A percentile compares a stretch with the other conserved stretches of the same genome.
Evolutionary conservation across 805 yeast genomes (phyloP).

Genomic region (Metschnikowia dekortorum): DNA sequence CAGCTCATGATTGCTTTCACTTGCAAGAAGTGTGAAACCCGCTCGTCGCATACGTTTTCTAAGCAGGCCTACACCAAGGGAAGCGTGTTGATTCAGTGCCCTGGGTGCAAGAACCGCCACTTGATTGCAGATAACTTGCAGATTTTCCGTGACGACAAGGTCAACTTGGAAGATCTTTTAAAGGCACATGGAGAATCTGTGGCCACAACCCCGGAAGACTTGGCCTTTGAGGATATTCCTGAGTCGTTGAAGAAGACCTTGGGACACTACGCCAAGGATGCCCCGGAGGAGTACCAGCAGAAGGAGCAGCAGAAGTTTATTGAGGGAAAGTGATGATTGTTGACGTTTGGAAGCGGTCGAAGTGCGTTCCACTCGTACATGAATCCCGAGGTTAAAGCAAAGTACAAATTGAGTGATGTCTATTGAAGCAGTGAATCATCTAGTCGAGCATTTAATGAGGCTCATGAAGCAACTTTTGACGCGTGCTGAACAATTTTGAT

Average conservation of each 20-base stretch:
- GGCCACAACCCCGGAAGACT: conserved; percentile 58
- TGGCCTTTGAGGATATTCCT: conserved; percentile 67
- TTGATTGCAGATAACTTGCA: conserved; percentile 72
- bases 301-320: conserved; percentile 7
- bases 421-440: too few species aligned
- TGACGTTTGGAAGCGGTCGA: not conserved
- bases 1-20: conserved; percentile 86
- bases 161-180: conserved; percentile 78
- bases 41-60: conserved; percentile 87
- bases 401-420: too few species aligned
- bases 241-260: conserved; percentile 46
- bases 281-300: conserved; percentile 43
- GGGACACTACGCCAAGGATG: conserved; percentile 68
- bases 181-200: conserved; percentile 72
- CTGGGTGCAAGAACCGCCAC: conserved; percentile 84
- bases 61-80: conserved; percentile 89
- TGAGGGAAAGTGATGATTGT: not conserved
- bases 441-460: too few species aligned
- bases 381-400: too few species aligned
- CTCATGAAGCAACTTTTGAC: too few species aligned
- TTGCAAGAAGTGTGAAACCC: conserved; percentile 77
- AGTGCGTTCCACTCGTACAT: not conserved
- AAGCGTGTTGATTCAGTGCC: conserved; percentile 85
- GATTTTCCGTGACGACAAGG: conserved; percentile 73
- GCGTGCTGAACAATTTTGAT: too few species aligned